These are phyloP conservation scores for Aureobasidium subglaciale DNA, from an alignment of 2,329 filamentous ascomycete genomes.

Conservation along the genomic window DNA sequence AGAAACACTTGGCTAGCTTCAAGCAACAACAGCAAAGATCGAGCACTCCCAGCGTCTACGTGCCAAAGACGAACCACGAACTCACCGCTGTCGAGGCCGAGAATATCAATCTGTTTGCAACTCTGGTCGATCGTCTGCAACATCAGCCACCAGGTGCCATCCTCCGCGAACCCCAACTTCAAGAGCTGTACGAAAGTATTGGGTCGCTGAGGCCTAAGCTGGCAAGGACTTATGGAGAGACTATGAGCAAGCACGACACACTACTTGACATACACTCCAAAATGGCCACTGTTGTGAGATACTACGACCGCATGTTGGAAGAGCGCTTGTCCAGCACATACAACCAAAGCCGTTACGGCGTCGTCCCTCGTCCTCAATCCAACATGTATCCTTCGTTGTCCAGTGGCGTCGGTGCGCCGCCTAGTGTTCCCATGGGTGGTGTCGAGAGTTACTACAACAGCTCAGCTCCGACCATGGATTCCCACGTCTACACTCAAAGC, in stretches of 20 bases:
- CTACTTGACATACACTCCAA: slow-evolving; percentile 91
- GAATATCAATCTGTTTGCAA: slow-evolving; percentile 94
- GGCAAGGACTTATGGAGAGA: slow-evolving; percentile 92
- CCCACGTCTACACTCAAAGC: slow-evolving; percentile 45
- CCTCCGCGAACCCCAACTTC: slow-evolving; percentile 91
- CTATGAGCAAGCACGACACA: slow-evolving; percentile 99
- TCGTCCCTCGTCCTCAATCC: slow-evolving; percentile 41
- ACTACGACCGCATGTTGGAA: slow-evolving; percentile 97
- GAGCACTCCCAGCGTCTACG: slow-evolving; percentile 43
- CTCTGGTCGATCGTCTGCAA: slow-evolving; percentile 86
- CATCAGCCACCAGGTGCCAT: slow-evolving; percentile 95
- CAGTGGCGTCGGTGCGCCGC: slow-evolving; percentile 35
- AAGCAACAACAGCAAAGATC: slow-evolving; percentile 57
- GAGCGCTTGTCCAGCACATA: slow-evolving; percentile 91
- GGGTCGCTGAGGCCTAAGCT: slow-evolving; percentile 88
- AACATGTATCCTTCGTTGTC: slow-evolving; percentile 67
- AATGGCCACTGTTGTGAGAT: slow-evolving; percentile 88
- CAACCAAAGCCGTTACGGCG: slow-evolving; percentile 56
- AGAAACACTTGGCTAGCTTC: slow-evolving; percentile 73
- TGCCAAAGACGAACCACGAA: slow-evolving; percentile 77
- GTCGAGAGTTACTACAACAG: slow-evolving; percentile 79
- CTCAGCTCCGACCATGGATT: slow-evolving; percentile 45
- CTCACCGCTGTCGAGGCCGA: slow-evolving; percentile 89
- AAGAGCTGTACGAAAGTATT: slow-evolving; percentile 96
- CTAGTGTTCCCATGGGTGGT: slow-evolving; percentile 39